Evolutionary conservation across 2,329 filamentous ascomycete genomes (phyloP), one percentile per base, ranked within the genome.

Genomic region (Colletotrichum gigasporum): DNA sequence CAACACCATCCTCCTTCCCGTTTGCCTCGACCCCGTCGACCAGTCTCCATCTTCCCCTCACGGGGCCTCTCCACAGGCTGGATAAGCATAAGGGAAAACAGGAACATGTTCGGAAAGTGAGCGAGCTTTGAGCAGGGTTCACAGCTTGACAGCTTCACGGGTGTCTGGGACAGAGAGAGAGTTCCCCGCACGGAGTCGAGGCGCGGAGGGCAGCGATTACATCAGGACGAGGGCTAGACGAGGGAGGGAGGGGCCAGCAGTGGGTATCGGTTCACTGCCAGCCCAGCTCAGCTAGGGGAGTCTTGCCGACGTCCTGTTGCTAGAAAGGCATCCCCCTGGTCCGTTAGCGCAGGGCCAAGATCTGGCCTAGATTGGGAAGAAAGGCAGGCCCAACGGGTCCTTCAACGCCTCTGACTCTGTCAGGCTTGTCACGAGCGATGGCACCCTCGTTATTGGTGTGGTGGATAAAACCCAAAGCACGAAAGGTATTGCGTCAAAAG

Each of bases 221-320:
- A 51, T 51, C 47, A 51, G 37, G n/a, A 14, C n/a, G n/a, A n/a
- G n/a, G n/a, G n/a, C n/a, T n/a, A n/a, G n/a, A n/a, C n/a, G n/a
- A n/a, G n/a, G n/a, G n/a, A n/a, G n/a, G 22, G 18, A 16, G 35
- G 20, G 26, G 14, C 50, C 50, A 34, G 50, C 50, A 53, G 50
- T 53, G 50, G 50, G 34, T 53, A 22, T 10, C 47, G 47, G 32
- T 35, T 24, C 30, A 3, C 16, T 35, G 28, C 22, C 35, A 30
- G 50, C 52, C 44, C 59, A 37, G 59, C 16, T 45, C 47, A 24
- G 32, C n/a, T n/a, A n/a, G n/a, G n/a, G n/a, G n/a, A n/a, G n/a
- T n/a, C n/a, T n/a, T n/a, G n/a, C n/a, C n/a, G n/a, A n/a, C n/a
- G n/a, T n/a, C n/a, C n/a, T n/a, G n/a, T n/a, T n/a, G n/a, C n/a